phyloP scores from a whole-genome alignment of 2,329 filamentous ascomycete species.

The Drechmeria coniospora region DNA sequence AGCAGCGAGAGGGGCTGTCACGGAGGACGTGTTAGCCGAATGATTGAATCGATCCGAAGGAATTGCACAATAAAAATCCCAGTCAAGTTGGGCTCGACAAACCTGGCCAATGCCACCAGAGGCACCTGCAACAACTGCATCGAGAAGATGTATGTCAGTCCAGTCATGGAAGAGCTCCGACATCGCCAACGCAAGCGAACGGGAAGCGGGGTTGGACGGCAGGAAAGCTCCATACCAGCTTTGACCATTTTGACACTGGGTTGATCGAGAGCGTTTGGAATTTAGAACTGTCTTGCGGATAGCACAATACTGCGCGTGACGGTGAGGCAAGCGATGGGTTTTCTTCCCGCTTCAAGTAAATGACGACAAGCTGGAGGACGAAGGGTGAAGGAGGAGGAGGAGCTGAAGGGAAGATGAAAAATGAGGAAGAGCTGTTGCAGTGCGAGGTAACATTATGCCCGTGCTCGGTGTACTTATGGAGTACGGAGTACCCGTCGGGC shows the following conservation, averaged over 20 bases:
- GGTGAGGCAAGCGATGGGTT: too few species aligned
- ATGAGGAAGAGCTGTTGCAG: not conserved
- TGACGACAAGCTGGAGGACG: too few species aligned
- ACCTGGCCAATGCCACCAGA: conserved; percentile 98
- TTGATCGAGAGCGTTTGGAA: too few species aligned
- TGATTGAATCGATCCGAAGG: too few species aligned
- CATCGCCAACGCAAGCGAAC: conserved; percentile 1
- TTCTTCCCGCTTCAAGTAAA: too few species aligned
- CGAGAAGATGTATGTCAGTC: conserved; percentile 5
- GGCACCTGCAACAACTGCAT: conserved; percentile 72
- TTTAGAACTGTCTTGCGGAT: too few species aligned
- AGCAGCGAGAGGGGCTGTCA: conserved; percentile 83
- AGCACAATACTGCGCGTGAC: too few species aligned
- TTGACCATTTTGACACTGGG: conserved; percentile 44
- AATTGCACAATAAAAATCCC: conserved; percentile 1
- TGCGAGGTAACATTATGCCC: too few species aligned
- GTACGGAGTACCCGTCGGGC: not conserved
- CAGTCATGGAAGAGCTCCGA: conserved; percentile 2
- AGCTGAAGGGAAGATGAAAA: not conserved
- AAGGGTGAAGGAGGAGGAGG: not conserved
- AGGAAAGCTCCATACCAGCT: conserved; percentile 35
- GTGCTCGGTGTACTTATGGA: too few species aligned
- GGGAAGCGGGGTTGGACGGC: conserved; percentile 11
- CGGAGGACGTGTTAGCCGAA: too few species aligned
- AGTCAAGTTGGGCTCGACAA: conserved; percentile 13